phyloP scores from a whole-genome alignment of 2,329 filamentous ascomycete genomes.

The Piedraia hortae region DNA sequence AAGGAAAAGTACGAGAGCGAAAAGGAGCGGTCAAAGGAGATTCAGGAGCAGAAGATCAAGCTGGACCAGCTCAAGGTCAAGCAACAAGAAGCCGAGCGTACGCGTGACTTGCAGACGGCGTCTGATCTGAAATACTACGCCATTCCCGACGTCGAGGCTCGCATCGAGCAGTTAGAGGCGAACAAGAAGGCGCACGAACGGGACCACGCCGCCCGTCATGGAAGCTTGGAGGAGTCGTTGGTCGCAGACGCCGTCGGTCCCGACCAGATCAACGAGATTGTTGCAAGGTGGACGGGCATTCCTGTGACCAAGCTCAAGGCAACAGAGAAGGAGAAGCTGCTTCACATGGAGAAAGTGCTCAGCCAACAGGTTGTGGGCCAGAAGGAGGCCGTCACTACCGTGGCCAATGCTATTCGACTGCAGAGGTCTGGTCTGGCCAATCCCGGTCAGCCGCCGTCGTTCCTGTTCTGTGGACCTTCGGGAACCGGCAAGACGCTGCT shows the following conservation, averaged over 20 bases:
- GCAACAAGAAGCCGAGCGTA: constrained; percentile 72
- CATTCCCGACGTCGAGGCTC: constrained; percentile 65
- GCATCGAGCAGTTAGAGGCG: constrained; percentile 56
- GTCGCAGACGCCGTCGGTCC: constrained; percentile 84
- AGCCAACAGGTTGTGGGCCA: constrained; percentile 73
- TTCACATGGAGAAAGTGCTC: constrained; percentile 81
- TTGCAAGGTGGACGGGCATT: constrained; percentile 92
- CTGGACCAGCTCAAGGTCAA: constrained; percentile 78
- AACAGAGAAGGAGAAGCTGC: constrained; percentile 91
- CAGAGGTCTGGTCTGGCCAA: constrained; percentile 86
- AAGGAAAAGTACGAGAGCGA: constrained; percentile 90
- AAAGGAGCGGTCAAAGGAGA: constrained; percentile 67
- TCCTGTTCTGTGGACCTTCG: constrained; percentile 95
- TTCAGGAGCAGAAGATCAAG: constrained; percentile 73
- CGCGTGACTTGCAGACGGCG: constrained; percentile 58
- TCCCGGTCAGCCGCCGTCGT: constrained; percentile 88
- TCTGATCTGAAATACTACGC: constrained; percentile 94
- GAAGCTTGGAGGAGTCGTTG: constrained; percentile 37
- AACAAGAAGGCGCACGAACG: constrained; percentile 61
- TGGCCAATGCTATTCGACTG: constrained; percentile 85
- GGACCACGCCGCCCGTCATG: constrained; percentile 25
- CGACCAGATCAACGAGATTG: constrained; percentile 97
- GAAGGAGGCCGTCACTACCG: constrained; percentile 71
- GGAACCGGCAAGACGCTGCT: constrained; percentile 95
- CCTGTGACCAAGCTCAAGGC: constrained; percentile 84